Percentiles rank a stretch among this genome's conserved stretches.
phyloP scores from a whole-genome alignment of 225 moss, liverwort and hornwort species.

The Physcomitrellopsis africana region DNA sequence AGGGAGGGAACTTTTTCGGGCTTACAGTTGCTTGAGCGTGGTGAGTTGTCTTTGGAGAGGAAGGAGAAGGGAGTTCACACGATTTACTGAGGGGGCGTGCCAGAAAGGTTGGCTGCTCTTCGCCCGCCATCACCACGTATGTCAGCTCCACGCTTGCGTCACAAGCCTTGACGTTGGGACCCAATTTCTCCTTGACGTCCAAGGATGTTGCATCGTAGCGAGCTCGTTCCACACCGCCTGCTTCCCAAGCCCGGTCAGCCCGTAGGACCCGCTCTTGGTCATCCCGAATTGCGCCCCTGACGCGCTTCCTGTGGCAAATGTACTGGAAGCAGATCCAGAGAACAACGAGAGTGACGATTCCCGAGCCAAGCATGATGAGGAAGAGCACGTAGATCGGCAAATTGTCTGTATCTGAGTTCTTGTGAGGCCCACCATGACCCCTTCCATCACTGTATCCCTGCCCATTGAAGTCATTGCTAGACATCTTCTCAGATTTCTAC shows the following conservation, averaged over 20 bases:
- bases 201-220: background rate
- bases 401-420: background rate
- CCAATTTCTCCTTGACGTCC: background rate
- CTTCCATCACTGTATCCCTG: background rate
- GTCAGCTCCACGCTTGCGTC: slow-evolving; percentile 37
- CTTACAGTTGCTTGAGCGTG: no score
- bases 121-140: slow-evolving; percentile 63
- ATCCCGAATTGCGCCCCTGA: slow-evolving; percentile 19
- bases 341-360: slow-evolving; percentile 43
- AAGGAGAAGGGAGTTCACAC: background rate
- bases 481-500: slow-evolving; percentile 12
- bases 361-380: slow-evolving; percentile 54
- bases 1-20: no score
- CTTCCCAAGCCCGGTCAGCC: slow-evolving; percentile 9
- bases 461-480: background rate
- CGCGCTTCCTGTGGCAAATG: slow-evolving; percentile 34
- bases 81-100: slow-evolving; percentile 31
- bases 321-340: slow-evolving; percentile 54
- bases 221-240: background rate
- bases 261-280: slow-evolving; percentile 20
- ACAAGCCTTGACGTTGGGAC: slow-evolving; percentile 19
- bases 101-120: slow-evolving; percentile 48
- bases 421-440: background rate
- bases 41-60: background rate
- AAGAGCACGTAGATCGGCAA: slow-evolving; percentile 50